Evolutionary conservation across 2,329 filamentous ascomycete genomes (phyloP).

Genomic region (Colletotrichum truncatum): DNA sequence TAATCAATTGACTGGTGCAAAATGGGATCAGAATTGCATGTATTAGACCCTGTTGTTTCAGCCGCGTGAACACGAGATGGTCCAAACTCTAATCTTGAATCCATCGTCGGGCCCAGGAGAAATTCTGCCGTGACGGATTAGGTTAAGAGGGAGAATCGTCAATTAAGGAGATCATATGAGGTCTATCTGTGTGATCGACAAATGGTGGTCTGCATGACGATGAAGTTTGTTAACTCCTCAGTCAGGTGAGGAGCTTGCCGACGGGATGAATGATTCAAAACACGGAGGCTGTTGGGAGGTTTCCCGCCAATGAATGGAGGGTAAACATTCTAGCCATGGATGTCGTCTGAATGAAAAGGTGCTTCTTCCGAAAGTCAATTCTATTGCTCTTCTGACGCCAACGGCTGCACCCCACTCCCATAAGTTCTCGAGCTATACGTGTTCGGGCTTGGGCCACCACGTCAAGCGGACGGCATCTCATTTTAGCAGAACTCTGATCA

Average conservation of each 20-base stretch:
- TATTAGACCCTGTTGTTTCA: conserved; percentile 8
- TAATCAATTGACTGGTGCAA: conserved; percentile 19
- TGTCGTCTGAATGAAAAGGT: background rate
- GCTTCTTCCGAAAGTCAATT: conserved; percentile 11
- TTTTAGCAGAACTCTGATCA: conserved; percentile 12
- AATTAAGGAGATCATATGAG: too few relatives aligned
- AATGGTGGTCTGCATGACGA: background rate
- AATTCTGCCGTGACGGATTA: background rate
- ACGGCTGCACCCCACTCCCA: conserved; percentile 1
- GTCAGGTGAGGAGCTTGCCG: background rate
- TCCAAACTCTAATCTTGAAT: conserved; percentile 3
- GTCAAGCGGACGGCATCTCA: background rate
- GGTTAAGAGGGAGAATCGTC: background rate
- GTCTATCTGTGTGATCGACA: background rate
- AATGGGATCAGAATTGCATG: background rate
- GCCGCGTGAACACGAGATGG: conserved; percentile 4
- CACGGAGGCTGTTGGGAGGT: background rate
- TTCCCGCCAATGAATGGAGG: conserved; percentile 2
- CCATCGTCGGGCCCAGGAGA: background rate
- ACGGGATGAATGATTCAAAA: background rate
- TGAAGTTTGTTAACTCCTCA: background rate
- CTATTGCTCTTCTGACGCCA: background rate
- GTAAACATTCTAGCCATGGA: background rate
- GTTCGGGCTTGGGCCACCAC: background rate
- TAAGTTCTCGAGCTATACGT: conserved; percentile 8